Conservation (phyloP, 2,329 filamentous ascomycete species). For the Cercospora berteroae region DNA sequence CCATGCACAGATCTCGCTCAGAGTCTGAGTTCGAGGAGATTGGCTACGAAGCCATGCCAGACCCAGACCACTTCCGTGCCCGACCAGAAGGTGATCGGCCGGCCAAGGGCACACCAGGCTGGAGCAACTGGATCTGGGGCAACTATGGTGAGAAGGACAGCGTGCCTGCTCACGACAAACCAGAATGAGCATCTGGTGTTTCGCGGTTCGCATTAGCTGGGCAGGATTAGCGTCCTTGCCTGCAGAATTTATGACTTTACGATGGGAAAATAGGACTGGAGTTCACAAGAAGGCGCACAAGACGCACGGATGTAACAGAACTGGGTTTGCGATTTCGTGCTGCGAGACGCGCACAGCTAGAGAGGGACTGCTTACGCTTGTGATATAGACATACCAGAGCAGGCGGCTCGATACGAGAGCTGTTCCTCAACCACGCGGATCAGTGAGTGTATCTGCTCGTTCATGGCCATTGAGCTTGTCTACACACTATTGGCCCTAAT, state of each 20-base stretch:
- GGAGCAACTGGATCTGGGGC: conserved; percentile 41
- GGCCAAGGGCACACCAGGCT: conserved; percentile 27
- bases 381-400: neutral
- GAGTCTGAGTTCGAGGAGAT: conserved; percentile 77
- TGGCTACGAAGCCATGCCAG: conserved; percentile 40
- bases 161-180: conserved; percentile 35
- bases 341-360: neutral
- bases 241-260: conserved; percentile 2
- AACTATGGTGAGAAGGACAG: conserved; percentile 40
- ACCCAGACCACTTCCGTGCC: conserved; percentile 33
- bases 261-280: neutral
- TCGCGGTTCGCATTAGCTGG: neutral
- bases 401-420: neutral
- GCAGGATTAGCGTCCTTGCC: neutral
- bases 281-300: neutral
- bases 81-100: conserved; percentile 15
- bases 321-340: neutral
- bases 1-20: conserved; percentile 74
- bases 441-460: neutral
- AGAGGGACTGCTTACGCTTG: neutral
- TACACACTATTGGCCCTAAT: neutral
- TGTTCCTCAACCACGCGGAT: neutral
- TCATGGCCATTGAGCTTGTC: neutral
- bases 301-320: neutral
- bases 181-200: conserved; percentile 12